Base-by-base conservation (phyloP, 148 eudicot genomes). In the Hydrangea macrophylla region DNA sequence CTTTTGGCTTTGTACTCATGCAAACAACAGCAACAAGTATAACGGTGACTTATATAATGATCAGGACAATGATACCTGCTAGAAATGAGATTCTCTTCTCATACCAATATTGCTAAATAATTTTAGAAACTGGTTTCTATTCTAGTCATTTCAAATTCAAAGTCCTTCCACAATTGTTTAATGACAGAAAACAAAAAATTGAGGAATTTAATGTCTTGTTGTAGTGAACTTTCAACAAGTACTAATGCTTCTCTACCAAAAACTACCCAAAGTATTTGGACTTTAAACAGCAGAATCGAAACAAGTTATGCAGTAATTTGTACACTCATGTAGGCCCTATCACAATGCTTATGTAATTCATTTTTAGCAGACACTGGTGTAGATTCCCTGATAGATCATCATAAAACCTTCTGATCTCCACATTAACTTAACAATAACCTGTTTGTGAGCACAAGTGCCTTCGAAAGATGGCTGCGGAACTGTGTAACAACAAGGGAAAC, bases 381-480 rank as follows among this genome's bases (percentile, higher is more conserved):
- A 48, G 20, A 48, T 18, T 48, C 22, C 3, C 17, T 50, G 40
- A 50, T 20, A 15, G 32, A 60, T 13, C 40, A 32, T 12, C 15
- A 67, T 2, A 48, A 48, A 25, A 23, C 8, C n/a, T 54, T 20
- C 9, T 3, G 23, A 13, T 2, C 33, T 39, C 61, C 44, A 35
- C 37, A 25, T 8, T n/a, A 71, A 50, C 50, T 28, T 37, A 31
- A 37, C 1, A 48, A 45, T 70, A 70, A 93, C 99, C 96, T 88
- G 82, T 91, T 91, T 51, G 97, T 87, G 62, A 91, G 83, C 62
- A 84, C 85, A 33, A 94, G 93, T 55, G 91, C 91, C 73, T 91
- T 94, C 33, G 99, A 90, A 45, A 94, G 90, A 72, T 78, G 76
- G 76, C 88, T 91, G 63, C 97, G 96, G 68, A 87, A 94, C 70